Percentiles rank a stretch among this genome's conserved stretches.
These are phyloP conservation scores for Corylus heterophylla DNA, from an alignment of 306 rosid species.

Conservation along the genomic window DNA sequence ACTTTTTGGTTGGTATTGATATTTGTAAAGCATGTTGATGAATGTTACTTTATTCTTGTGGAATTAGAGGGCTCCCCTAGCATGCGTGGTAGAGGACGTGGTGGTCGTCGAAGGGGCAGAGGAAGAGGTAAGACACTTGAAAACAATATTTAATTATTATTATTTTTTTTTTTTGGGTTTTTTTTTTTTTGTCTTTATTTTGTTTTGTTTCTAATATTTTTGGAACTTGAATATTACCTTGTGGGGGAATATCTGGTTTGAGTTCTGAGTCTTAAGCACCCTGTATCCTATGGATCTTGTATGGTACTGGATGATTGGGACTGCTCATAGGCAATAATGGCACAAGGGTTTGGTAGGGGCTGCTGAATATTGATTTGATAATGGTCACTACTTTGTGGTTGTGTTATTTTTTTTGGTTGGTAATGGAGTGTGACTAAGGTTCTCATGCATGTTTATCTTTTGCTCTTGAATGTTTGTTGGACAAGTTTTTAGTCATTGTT, in stretches of 20 bases:
- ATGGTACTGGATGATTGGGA: background rate
- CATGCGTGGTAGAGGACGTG: constrained; percentile 29
- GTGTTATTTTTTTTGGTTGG: background rate
- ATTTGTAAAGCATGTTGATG: background rate
- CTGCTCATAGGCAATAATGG: no score
- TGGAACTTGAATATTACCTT: background rate
- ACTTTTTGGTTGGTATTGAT: background rate
- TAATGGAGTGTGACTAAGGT: background rate
- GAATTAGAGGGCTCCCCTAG: constrained; percentile 22
- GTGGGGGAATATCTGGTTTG: background rate
- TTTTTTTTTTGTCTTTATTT: background rate
- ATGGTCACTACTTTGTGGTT: background rate
- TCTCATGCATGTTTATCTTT: background rate
- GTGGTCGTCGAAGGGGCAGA: constrained; percentile 31
- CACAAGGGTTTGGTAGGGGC: no score
- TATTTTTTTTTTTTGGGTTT: no score
- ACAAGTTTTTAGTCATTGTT: background rate
- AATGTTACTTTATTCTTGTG: background rate
- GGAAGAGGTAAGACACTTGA: constrained; percentile 11
- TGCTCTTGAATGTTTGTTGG: background rate
- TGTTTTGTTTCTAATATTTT: background rate
- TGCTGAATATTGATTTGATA: no score
- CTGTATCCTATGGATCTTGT: background rate
- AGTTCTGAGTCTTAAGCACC: background rate
- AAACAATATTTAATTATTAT: background rate